These are phyloP conservation scores for Cyclotella choctawhatcheeana DNA, from an alignment of 108 stramenopile genomes.

Conservation along the genomic window DNA sequence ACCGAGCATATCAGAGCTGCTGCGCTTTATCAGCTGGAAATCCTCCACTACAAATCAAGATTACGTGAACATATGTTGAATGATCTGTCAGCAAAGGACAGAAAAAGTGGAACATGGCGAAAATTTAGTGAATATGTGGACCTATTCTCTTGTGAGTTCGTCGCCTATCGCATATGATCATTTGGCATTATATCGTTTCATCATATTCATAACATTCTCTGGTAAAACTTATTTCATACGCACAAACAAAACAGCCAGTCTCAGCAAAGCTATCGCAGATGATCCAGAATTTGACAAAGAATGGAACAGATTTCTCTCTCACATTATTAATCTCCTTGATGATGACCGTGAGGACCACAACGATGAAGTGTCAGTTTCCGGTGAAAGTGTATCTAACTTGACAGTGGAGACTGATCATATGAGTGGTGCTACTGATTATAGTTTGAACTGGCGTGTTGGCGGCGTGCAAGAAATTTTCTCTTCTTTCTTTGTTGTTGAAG, in stretches of 20 bases:
- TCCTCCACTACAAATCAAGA: conserved; percentile 70
- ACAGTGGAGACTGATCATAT: conserved; percentile 4
- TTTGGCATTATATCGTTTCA: background rate
- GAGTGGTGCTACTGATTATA: background rate
- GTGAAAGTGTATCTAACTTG: background rate
- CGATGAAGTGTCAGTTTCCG: conserved; percentile 16
- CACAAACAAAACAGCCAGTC: conserved; percentile 61
- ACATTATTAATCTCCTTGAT: conserved; percentile 73
- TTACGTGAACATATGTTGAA: conserved; percentile 50
- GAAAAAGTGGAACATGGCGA: conserved; percentile 54
- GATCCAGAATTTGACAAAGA: conserved; percentile 84
- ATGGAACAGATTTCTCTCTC: conserved; percentile 72
- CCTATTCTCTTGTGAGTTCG: conserved; percentile 50
- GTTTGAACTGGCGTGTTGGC: conserved; percentile 14
- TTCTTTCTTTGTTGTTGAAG: conserved; percentile 28
- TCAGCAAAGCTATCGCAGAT: conserved; percentile 79
- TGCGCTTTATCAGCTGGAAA: conserved; percentile 75
- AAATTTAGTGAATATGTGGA: conserved; percentile 68
- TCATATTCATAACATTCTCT: background rate
- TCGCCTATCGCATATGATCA: background rate
- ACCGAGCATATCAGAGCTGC: conserved; percentile 82
- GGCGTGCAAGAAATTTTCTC: conserved; percentile 34
- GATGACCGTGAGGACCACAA: conserved; percentile 35
- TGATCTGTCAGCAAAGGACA: conserved; percentile 3
- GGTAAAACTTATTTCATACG: too few relatives aligned